Evolutionary conservation across 495 filamentous ascomycete genomes (phyloP).

Genomic region (Hypoxylon cercidicola): DNA sequence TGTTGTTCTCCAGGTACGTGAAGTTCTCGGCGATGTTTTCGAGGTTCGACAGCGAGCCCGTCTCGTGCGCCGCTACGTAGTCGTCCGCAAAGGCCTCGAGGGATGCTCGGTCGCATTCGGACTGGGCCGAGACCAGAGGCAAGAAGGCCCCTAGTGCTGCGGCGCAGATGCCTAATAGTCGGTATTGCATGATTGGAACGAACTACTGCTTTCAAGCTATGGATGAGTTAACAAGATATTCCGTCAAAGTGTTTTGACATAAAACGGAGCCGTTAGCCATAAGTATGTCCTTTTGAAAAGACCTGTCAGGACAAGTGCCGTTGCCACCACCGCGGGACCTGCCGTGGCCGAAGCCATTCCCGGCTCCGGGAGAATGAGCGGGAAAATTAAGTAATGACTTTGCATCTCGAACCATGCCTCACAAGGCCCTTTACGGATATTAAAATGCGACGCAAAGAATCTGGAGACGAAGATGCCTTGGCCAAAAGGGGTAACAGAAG

Average conservation of each 20-base stretch:
- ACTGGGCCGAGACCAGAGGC: slow-evolving; percentile 22
- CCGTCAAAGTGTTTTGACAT: neutral
- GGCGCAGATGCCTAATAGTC: slow-evolving; percentile 13
- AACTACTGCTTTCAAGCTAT: neutral
- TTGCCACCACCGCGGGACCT: slow-evolving; percentile 10
- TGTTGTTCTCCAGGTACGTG: slow-evolving; percentile 47
- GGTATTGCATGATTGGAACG: slow-evolving; percentile 21
- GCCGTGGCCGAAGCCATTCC: slow-evolving; percentile 28
- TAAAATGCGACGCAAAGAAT: slow-evolving; percentile 35
- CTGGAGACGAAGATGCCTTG: slow-evolving; percentile 9
- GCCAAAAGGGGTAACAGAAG: slow-evolving; percentile 32
- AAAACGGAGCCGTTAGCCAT: slow-evolving; percentile 1
- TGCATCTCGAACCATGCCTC: slow-evolving; percentile 10
- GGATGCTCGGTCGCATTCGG: slow-evolving; percentile 37
- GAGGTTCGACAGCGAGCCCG: slow-evolving; percentile 29
- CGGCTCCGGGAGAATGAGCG: slow-evolving; percentile 46
- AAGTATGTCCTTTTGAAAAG: slow-evolving; percentile 12
- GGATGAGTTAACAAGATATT: neutral
- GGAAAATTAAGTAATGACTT: slow-evolving; percentile 44
- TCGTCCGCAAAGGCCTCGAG: slow-evolving; percentile 32
- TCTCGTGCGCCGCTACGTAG: slow-evolving; percentile 41
- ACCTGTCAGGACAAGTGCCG: slow-evolving; percentile 37
- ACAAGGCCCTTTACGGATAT: slow-evolving; percentile 23
- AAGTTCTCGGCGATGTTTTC: slow-evolving; percentile 45
- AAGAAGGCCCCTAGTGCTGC: slow-evolving; percentile 28